Evolutionary conservation across 768 basidiomycete species (phyloP).

Genomic region (Lactarius quietus): DNA sequence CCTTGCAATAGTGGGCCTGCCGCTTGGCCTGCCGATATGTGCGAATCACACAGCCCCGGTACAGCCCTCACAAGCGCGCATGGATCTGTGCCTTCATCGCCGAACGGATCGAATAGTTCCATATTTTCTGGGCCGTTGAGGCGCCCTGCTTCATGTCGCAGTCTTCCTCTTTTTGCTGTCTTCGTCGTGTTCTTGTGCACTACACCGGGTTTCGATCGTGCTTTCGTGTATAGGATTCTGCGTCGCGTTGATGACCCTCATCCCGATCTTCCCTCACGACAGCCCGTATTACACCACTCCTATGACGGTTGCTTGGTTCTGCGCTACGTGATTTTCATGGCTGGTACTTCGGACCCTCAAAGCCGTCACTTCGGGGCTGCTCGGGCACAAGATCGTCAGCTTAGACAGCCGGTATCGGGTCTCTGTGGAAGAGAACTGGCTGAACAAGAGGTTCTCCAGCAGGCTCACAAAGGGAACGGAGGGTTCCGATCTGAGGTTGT

Average conservation of each 20-base stretch:
- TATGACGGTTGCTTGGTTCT: slow-evolving; percentile 17
- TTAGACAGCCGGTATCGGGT: slow-evolving; percentile 19
- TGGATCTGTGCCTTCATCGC: slow-evolving; percentile 40
- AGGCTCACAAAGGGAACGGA: slow-evolving; percentile 19
- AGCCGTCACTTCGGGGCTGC: slow-evolving; percentile 8
- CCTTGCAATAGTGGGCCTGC: slow-evolving; percentile 53
- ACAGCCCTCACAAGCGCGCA: slow-evolving; percentile 34
- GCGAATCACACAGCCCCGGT: slow-evolving; percentile 31
- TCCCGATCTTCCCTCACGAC: slow-evolving; percentile 15
- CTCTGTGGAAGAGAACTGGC: slow-evolving; percentile 12
- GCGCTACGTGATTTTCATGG: slow-evolving; percentile 16
- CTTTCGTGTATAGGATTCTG: slow-evolving; percentile 16
- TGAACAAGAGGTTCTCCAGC: slow-evolving; percentile 17
- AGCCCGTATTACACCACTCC: slow-evolving; percentile 29
- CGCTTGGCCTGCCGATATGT: slow-evolving; percentile 42
- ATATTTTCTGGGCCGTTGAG: slow-evolving; percentile 41
- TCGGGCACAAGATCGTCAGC: slow-evolving; percentile 16
- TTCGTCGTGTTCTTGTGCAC: slow-evolving; percentile 43
- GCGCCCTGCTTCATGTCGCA: slow-evolving; percentile 46
- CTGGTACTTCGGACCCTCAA: slow-evolving; percentile 9
- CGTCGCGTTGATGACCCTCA: slow-evolving; percentile 15
- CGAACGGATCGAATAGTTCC: slow-evolving; percentile 39
- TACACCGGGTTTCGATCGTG: slow-evolving; percentile 13
- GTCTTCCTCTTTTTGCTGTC: slow-evolving; percentile 50
- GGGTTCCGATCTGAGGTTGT: slow-evolving; percentile 7